Base-by-base conservation (phyloP, 768 basidiomycete genomes). In the Naganishia onofrii region DNA sequence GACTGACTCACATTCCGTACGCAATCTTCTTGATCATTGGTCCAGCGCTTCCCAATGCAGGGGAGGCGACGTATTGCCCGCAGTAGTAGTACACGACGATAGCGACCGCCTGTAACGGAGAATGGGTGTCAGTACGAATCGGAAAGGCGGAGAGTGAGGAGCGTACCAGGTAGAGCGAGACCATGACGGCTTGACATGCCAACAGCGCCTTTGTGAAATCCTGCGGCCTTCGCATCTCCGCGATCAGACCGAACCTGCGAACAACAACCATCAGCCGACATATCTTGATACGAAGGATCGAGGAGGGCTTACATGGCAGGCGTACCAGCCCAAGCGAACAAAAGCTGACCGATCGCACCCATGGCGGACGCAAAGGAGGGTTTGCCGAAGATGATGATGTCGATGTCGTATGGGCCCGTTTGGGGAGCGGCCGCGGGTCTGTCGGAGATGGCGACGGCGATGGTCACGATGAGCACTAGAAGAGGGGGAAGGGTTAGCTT, bases 171-270 rank as follows among this genome's bases (percentile, higher is more conserved):
- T 73, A 75, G 28, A 71, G 58, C 0, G 53, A 42, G 13, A 52
- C 66, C n/a, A 57, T 64, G 67, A 75, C 55, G 0, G 51, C 36
- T 31, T 73, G 71, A 51, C 74, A 76, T 10, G 73, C 64, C 52
- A 78, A 57, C 55, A 81, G 70, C 19, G 74, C 70, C 66, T 76
- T 78, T 53, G 74, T 78, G 75, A 77, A 82, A 58, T 80, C 75
- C 34, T 72, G 71, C 5, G 76, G 79, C 56, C 77, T 68, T 44
- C 72, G 70, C 81, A 83, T 81, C 73, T 83, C 82, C 19, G 79
- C 78, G 46, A 77, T 73, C 44, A 74, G 51, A 9, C 66, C 52
- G 64, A 70, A 72, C 69, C 68, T 69, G 17, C 58, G 5, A 9
- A 56, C 53, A 12, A 72, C 57, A 23, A n/a, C 23, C 48, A 51